Percentiles rank a stretch among this genome's conserved stretches.
phyloP scores from a whole-genome alignment of 1,139 yeast species.

The Scheffersomyces stambukii region DNA sequence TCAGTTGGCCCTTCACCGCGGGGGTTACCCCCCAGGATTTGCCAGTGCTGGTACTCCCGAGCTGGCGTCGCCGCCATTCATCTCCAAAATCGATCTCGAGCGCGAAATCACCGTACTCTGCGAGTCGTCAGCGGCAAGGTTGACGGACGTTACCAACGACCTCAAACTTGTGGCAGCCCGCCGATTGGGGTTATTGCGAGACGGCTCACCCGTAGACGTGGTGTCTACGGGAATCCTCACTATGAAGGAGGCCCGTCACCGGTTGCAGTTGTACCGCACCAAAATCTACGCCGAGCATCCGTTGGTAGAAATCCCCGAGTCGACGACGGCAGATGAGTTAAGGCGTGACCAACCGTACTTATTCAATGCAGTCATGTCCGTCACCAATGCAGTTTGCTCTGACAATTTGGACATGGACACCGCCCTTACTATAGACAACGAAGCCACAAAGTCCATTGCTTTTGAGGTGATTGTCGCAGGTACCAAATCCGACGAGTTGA shows the following conservation, averaged over 20 bases:
- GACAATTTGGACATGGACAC: conserved; percentile 28
- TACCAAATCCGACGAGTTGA: conserved; percentile 64
- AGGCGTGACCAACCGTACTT: conserved; percentile 53
- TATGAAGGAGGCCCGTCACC: conserved; percentile 43
- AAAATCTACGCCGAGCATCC: conserved; percentile 45
- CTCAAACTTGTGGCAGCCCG: conserved; percentile 33
- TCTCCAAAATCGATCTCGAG: conserved; percentile 30
- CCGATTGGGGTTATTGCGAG: conserved; percentile 28
- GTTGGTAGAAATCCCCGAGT: conserved; percentile 47
- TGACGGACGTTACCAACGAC: conserved; percentile 36
- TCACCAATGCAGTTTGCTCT: conserved; percentile 44
- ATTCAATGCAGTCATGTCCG: conserved; percentile 62
- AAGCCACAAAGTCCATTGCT: conserved; percentile 54
- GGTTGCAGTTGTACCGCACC: conserved; percentile 41
- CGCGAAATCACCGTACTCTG: conserved; percentile 33
- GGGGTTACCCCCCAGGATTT: background rate
- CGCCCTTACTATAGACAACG: conserved; percentile 46
- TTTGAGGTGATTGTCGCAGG: conserved; percentile 68
- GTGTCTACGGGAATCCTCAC: conserved; percentile 45
- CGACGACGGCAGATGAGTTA: conserved; percentile 42
- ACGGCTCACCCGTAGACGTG: conserved; percentile 33
- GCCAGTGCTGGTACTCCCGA: conserved; percentile 7
- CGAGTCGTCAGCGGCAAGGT: conserved; percentile 21
- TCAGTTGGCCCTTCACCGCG: conserved; percentile 11
- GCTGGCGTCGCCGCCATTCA: conserved; percentile 23